Percentiles rank a stretch among this genome's conserved stretches.
Conservation (phyloP, 345 rosid species). For the Capsella bursapastoris region DNA sequence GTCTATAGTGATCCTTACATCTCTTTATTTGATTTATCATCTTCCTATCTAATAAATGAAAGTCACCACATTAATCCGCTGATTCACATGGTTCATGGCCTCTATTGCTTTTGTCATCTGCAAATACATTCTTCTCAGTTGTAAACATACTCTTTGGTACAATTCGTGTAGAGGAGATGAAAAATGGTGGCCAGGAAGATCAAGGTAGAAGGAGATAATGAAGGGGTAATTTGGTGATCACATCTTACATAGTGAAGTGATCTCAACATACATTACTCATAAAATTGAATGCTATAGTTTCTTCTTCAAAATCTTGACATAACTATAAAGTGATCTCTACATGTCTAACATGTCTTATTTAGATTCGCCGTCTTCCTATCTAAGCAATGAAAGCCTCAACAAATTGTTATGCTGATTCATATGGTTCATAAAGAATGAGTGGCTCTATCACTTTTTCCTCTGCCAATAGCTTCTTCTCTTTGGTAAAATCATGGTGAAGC, state of each 20-base stretch:
- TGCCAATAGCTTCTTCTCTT: conserved; percentile 5
- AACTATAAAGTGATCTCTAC: no score
- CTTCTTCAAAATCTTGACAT: no score
- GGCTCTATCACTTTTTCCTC: neutral
- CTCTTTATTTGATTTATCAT: conserved; percentile 12
- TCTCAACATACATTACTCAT: neutral
- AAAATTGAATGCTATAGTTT: no score
- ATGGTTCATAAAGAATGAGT: neutral
- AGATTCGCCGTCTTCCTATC: no score
- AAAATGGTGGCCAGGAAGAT: neutral
- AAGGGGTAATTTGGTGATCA: neutral
- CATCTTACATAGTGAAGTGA: neutral
- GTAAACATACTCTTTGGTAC: neutral
- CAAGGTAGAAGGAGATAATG: neutral
- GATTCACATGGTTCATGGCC: no score
- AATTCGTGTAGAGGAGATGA: no score
- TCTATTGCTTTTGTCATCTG: conserved; percentile 5
- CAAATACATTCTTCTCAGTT: conserved; percentile 4
- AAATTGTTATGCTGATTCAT: no score
- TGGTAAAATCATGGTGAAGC: conserved; percentile 7
- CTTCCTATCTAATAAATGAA: conserved; percentile 14
- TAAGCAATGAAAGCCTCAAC: no score
- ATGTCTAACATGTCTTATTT: no score
- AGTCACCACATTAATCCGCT: conserved; percentile 3
- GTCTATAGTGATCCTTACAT: neutral